Evolutionary conservation across 306 rosid species (phyloP).

Genomic region (Sechiopsis laciniata): DNA sequence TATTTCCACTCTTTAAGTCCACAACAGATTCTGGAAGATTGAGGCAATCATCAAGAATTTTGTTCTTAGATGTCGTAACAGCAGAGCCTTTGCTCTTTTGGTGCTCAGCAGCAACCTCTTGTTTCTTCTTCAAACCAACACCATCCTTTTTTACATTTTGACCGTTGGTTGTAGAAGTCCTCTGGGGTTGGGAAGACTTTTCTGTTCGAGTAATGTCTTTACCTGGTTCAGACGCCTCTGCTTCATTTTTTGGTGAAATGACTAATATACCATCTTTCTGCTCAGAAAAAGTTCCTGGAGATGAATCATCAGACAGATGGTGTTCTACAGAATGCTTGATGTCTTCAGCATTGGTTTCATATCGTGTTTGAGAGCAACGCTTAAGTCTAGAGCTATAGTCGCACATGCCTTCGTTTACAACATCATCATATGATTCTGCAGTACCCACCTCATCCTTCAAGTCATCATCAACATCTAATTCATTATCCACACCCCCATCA

Average conservation of each 20-base stretch:
- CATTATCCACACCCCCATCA: constrained; percentile 44
- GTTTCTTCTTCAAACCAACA: constrained; percentile 42
- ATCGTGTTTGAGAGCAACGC: constrained; percentile 46
- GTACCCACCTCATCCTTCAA: constrained; percentile 43
- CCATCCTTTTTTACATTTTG: constrained; percentile 45
- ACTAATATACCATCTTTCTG: constrained; percentile 33
- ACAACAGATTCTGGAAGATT: constrained; percentile 39
- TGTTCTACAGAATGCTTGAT: constrained; percentile 35
- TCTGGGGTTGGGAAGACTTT: constrained; percentile 36
- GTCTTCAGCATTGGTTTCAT: constrained; percentile 42
- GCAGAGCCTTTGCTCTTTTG: constrained; percentile 36
- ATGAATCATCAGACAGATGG: constrained; percentile 39
- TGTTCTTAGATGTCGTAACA: constrained; percentile 37
- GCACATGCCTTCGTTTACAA: constrained; percentile 26
- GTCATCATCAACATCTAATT: constrained; percentile 31
- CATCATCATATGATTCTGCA: constrained; percentile 33
- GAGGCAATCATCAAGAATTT: constrained; percentile 28
- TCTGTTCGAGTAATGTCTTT: constrained; percentile 33
- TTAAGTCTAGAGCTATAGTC: constrained; percentile 48
- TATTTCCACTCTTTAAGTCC: constrained; percentile 41
- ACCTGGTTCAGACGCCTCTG: constrained; percentile 29
- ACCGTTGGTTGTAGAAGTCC: constrained; percentile 37
- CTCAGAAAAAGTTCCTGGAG: constrained; percentile 43
- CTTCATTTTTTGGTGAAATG: constrained; percentile 33
- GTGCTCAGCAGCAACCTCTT: constrained; percentile 40